Percentiles rank a stretch among this genome's conserved stretches.
Evolutionary conservation across 1,284 basidiomycete species (phyloP).

Genomic region (Fomitopsis pinicola): DNA sequence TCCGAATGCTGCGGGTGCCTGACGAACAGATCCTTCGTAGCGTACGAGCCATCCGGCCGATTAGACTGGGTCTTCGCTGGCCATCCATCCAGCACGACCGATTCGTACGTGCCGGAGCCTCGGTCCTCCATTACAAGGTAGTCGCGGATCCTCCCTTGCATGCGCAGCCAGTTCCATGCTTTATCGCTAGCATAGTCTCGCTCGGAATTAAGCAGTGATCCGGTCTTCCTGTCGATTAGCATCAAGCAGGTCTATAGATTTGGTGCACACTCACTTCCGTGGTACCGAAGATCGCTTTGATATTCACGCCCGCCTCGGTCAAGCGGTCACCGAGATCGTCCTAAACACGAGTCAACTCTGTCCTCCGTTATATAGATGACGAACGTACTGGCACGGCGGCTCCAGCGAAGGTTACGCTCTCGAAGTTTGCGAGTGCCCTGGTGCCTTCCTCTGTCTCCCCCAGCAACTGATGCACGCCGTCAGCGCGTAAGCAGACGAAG

Average conservation of each 20-base stretch:
- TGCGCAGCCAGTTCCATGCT: slow-evolving; percentile 56
- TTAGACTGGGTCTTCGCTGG: slow-evolving; percentile 50
- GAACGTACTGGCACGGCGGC: slow-evolving; percentile 32
- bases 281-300: slow-evolving; percentile 53
- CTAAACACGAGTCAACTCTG: slow-evolving; percentile 6
- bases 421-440: slow-evolving; percentile 36
- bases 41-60: slow-evolving; percentile 53
- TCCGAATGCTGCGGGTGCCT: slow-evolving; percentile 39
- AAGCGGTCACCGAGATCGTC: slow-evolving; percentile 55
- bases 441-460: slow-evolving; percentile 47
- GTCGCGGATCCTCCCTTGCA: slow-evolving; percentile 26
- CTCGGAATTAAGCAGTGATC: slow-evolving; percentile 46
- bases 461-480: slow-evolving; percentile 43
- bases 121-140: slow-evolving; percentile 44
- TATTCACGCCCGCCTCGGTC: slow-evolving; percentile 44
- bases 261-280: slow-evolving; percentile 24
- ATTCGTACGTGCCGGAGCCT: slow-evolving; percentile 44
- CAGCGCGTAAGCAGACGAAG: slow-evolving; percentile 4
- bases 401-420: slow-evolving; percentile 48
- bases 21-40: slow-evolving; percentile 54
- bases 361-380: neutral
- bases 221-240: slow-evolving; percentile 18
- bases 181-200: slow-evolving; percentile 50
- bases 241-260: neutral
- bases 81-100: slow-evolving; percentile 53